Percentiles rank a stretch among this genome's conserved stretches.
Evolutionary conservation across 331 rosid genomes (phyloP).

Genomic region (Malus hybrid): DNA sequence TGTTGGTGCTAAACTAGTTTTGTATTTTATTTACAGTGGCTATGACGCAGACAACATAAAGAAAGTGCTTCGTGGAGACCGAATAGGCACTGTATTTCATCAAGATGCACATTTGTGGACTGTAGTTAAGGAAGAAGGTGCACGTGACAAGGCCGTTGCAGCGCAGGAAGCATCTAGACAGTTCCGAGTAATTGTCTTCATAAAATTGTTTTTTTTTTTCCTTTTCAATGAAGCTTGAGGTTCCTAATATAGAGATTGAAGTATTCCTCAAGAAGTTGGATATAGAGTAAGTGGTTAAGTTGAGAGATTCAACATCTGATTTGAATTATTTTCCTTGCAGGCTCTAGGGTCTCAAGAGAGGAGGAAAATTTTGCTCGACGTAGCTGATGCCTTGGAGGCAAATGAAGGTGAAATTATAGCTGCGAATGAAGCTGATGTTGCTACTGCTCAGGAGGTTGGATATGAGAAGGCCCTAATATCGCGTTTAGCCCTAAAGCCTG

Average conservation of each 20-base stretch:
- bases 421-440: conserved; percentile 63
- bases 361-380: conserved; percentile 54
- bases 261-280: neutral
- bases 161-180: conserved; percentile 60
- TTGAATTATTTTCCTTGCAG: conserved; percentile 23
- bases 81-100: conserved; percentile 79
- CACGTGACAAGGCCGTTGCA: conserved; percentile 74
- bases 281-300: neutral
- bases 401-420: conserved; percentile 39
- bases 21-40: conserved; percentile 24
- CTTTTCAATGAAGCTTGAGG: neutral
- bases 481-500: conserved; percentile 58
- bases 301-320: neutral
- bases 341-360: conserved; percentile 47
- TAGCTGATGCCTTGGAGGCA: conserved; percentile 67
- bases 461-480: conserved; percentile 59
- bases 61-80: conserved; percentile 69
- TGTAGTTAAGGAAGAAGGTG: conserved; percentile 44
- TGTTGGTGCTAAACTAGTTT: neutral
- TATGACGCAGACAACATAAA: conserved; percentile 56
- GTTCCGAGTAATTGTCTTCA: conserved; percentile 45
- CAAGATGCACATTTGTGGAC: conserved; percentile 82
- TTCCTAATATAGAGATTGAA: neutral
- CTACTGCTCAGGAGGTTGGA: conserved; percentile 57
- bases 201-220: neutral